Evolutionary conservation across 2,329 filamentous ascomycete species (phyloP).

Genomic region (Alternaria sp.): DNA sequence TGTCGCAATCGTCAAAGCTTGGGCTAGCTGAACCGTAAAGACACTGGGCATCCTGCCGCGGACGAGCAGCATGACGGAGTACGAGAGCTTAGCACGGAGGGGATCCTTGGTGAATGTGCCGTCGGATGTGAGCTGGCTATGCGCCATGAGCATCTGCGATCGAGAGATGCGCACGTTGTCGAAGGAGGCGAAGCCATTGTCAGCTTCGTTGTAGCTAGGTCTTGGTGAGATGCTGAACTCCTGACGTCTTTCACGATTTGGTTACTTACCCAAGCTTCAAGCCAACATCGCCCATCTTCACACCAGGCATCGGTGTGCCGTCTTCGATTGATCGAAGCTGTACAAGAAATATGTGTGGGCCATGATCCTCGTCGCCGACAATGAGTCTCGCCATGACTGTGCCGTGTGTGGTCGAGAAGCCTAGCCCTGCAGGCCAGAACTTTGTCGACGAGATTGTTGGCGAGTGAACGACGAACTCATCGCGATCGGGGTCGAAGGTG

Average conservation of each 20-base stretch:
- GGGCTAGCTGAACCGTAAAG: constrained; percentile 56
- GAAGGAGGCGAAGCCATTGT: constrained; percentile 59
- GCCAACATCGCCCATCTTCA: constrained; percentile 58
- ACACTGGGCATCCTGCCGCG: constrained; percentile 52
- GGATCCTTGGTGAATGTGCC: constrained; percentile 52
- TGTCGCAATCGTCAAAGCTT: constrained; percentile 59
- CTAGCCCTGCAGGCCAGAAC: constrained; percentile 25
- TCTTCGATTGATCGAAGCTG: constrained; percentile 53
- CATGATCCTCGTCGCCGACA: constrained; percentile 46
- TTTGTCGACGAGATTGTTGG: constrained; percentile 49
- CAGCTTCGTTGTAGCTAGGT: constrained; percentile 53
- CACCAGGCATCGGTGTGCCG: constrained; percentile 54
- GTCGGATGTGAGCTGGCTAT: constrained; percentile 53
- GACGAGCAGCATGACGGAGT: constrained; percentile 56
- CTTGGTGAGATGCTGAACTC: constrained; percentile 25
- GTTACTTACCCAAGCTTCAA: constrained; percentile 46
- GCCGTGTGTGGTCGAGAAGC: constrained; percentile 22
- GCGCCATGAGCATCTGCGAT: constrained; percentile 55
- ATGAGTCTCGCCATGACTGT: constrained; percentile 58
- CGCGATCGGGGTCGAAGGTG: constrained; percentile 50
- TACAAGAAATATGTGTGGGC: constrained; percentile 58
- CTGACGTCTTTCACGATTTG: neutral
- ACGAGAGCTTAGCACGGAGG: constrained; percentile 53
- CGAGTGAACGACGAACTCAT: constrained; percentile 57
- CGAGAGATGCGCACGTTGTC: constrained; percentile 54